Evolutionary conservation across 2,329 filamentous ascomycete species (phyloP).

Genomic region (Aspergillus eucalypticola): DNA sequence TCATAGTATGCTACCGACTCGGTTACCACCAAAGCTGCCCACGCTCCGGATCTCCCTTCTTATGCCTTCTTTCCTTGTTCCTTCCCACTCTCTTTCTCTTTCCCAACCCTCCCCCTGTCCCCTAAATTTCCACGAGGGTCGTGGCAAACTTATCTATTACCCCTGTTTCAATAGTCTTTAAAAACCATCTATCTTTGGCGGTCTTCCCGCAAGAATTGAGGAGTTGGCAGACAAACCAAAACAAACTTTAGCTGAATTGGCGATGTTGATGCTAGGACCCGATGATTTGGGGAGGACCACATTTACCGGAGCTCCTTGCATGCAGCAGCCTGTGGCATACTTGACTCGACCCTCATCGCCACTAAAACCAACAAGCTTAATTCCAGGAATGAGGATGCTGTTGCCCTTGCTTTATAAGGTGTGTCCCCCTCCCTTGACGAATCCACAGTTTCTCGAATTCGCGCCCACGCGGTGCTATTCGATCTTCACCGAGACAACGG

Average conservation of each 20-base stretch:
- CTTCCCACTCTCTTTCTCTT: neutral
- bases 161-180: neutral
- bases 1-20: neutral
- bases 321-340: slow-evolving; percentile 5
- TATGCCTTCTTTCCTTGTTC: neutral
- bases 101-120: too few relatives aligned
- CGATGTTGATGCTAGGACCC: slow-evolving; percentile 7
- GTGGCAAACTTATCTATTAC: neutral
- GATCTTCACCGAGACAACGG: neutral
- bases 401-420: slow-evolving; percentile 9
- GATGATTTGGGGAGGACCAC: slow-evolving; percentile 3
- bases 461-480: slow-evolving; percentile 1
- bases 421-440: neutral
- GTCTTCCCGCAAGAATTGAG: neutral
- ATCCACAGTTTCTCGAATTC: slow-evolving; percentile 4
- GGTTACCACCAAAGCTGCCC: too few relatives aligned
- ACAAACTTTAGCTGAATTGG: neutral
- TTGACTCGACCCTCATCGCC: slow-evolving; percentile 4
- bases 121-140: neutral
- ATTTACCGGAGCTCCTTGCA: slow-evolving; percentile 7
- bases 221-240: neutral
- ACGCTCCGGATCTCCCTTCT: too few relatives aligned
- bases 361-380: slow-evolving; percentile 5
- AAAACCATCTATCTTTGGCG: neutral
- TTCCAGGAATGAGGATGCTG: slow-evolving; percentile 4